These are phyloP conservation scores for Aspergillus fructus DNA, from an alignment of 2,329 filamentous ascomycete genomes.

Conservation along the genomic window DNA sequence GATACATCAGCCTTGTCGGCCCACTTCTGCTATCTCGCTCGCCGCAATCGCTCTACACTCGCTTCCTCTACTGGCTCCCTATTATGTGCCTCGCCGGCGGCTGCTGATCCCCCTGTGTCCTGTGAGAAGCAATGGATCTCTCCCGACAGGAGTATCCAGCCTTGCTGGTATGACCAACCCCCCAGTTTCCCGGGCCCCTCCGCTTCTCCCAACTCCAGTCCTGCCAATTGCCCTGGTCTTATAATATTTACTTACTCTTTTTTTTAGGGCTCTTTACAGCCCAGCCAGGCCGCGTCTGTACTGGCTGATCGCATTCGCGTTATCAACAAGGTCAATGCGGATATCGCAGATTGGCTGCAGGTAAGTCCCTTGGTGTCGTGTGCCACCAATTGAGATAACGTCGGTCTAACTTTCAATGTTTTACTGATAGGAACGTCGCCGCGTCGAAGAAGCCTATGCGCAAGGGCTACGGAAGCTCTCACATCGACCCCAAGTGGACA, in stretches of 20 bases:
- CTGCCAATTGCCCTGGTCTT: background rate
- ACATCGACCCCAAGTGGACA: conserved; percentile 70
- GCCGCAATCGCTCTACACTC: conserved; percentile 14
- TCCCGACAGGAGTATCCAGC: conserved; percentile 88
- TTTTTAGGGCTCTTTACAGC: conserved; percentile 72
- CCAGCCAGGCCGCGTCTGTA: conserved; percentile 74
- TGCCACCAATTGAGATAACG: conserved; percentile 9
- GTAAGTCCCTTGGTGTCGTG: conserved; percentile 51
- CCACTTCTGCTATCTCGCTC: conserved; percentile 10
- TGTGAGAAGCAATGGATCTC: conserved; percentile 62
- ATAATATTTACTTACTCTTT: conserved; percentile 8
- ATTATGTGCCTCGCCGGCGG: conserved; percentile 34
- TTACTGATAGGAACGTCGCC: conserved; percentile 74
- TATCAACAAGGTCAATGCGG: conserved; percentile 79
- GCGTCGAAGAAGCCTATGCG: conserved; percentile 87
- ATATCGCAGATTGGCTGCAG: conserved; percentile 96
- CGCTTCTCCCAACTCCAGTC: background rate
- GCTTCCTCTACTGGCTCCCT: conserved; percentile 18
- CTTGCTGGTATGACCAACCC: conserved; percentile 71
- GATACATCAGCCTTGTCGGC: conserved; percentile 1
- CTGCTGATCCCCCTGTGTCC: conserved; percentile 19
- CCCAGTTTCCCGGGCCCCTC: background rate
- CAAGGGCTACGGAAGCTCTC: conserved; percentile 77
- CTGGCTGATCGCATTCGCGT: conserved; percentile 85
- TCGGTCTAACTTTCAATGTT: conserved; percentile 13